Evolutionary conservation across 805 yeast genomes (phyloP).

Genomic region (Barnettozyma sucrosica): DNA sequence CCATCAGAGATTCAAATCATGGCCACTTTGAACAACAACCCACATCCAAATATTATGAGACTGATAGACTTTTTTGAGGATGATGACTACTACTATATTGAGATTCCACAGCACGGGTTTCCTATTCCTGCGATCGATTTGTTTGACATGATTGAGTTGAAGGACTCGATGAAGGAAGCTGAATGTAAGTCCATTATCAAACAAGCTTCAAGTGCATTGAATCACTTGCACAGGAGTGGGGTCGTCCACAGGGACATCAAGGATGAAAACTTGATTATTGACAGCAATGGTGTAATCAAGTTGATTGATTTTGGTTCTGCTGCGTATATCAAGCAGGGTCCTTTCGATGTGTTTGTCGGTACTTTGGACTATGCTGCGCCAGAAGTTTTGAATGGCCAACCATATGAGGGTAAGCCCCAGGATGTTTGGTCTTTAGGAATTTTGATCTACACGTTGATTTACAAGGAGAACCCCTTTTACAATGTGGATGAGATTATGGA

Average conservation of each 20-base stretch:
- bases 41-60: conserved; percentile 84
- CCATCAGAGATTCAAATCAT: conserved; percentile 95
- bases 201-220: conserved; percentile 74
- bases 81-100: conserved; percentile 80
- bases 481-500: conserved; percentile 94
- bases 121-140: conserved; percentile 85
- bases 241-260: conserved; percentile 92
- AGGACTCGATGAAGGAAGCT: conserved; percentile 69
- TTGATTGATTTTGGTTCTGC: conserved; percentile 95
- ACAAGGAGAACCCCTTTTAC: conserved; percentile 92
- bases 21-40: conserved; percentile 69
- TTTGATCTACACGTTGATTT: conserved; percentile 78
- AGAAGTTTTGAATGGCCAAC: conserved; percentile 83
- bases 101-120: conserved; percentile 83
- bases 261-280: conserved; percentile 90
- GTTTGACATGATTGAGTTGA: conserved; percentile 86
- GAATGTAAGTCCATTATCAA: conserved; percentile 75
- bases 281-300: conserved; percentile 72
- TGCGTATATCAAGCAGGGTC: conserved; percentile 84
- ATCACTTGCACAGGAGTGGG: conserved; percentile 78
- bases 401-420: conserved; percentile 89
- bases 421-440: conserved; percentile 98
- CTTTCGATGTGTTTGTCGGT: conserved; percentile 96
- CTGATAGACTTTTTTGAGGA: conserved; percentile 92
- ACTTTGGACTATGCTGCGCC: conserved; percentile 98